phyloP scores from a whole-genome alignment of 139 green algal species.

The Coelastrella sp. region DNA sequence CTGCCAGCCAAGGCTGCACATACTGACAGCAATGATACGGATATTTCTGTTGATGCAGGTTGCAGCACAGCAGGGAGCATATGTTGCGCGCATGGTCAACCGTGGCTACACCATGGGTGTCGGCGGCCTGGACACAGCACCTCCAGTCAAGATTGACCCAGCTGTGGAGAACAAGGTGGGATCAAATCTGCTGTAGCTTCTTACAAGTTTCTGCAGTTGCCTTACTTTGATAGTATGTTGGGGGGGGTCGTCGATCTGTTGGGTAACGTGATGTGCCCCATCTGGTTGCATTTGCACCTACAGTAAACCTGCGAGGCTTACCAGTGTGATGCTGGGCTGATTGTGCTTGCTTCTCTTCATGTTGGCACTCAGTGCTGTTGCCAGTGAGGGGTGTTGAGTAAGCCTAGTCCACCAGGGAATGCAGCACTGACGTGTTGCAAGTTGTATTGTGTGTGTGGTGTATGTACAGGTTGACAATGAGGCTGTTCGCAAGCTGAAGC shows the following conservation, averaged over 20 bases:
- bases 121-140: constrained; percentile 51
- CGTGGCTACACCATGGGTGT: constrained; percentile 55
- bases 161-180: background rate
- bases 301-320: no score
- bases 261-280: no score
- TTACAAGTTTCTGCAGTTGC: no score
- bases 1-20: background rate
- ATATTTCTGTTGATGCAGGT: constrained; percentile 3
- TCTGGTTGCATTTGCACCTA: no score
- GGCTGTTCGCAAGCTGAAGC: constrained; percentile 14
- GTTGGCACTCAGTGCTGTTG: no score
- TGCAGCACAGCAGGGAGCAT: constrained; percentile 64
- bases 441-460: background rate
- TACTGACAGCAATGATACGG: background rate
- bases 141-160: constrained; percentile 41
- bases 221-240: no score
- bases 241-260: no score
- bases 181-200: background rate
- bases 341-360: no score
- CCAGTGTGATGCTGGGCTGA: no score
- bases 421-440: background rate
- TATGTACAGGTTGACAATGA: constrained; percentile 2
- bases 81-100: constrained; percentile 72
- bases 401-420: no score
- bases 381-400: no score